Conservation (phyloP, 2,329 filamentous ascomycete genomes). For the Paecilomyces fulvus region DNA sequence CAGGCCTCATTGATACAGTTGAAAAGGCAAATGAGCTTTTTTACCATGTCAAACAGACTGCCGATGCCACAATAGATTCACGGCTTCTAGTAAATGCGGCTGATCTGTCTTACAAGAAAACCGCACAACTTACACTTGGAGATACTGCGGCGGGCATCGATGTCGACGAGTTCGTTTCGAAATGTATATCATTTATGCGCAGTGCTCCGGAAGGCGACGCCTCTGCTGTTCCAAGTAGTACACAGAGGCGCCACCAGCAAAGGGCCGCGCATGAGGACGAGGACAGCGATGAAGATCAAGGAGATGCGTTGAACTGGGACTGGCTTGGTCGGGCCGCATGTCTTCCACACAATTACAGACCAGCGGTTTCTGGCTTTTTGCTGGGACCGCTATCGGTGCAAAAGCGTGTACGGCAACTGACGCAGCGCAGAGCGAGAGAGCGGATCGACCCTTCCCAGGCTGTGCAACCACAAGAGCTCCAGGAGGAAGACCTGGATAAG, state of each 20-base stretch:
- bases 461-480: slow-evolving; percentile 65
- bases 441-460: slow-evolving; percentile 61
- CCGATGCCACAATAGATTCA: slow-evolving; percentile 84
- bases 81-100: slow-evolving; percentile 73
- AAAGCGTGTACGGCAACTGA: slow-evolving; percentile 65
- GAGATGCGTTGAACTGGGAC: slow-evolving; percentile 77
- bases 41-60: slow-evolving; percentile 70
- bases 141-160: slow-evolving; percentile 69
- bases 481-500: slow-evolving; percentile 63
- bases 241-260: slow-evolving; percentile 28
- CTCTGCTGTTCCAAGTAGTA: slow-evolving; percentile 33
- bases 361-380: slow-evolving; percentile 72
- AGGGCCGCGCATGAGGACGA: slow-evolving; percentile 38
- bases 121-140: slow-evolving; percentile 64
- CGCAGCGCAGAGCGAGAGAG: slow-evolving; percentile 61
- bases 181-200: slow-evolving; percentile 82
- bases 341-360: slow-evolving; percentile 62
- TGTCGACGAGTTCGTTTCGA: slow-evolving; percentile 83
- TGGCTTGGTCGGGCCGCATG: slow-evolving; percentile 71
- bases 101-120: slow-evolving; percentile 72
- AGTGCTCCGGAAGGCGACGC: slow-evolving; percentile 50
- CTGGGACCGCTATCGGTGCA: slow-evolving; percentile 83
- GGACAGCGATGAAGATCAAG: slow-evolving; percentile 60
- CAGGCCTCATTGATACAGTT: slow-evolving; percentile 58
- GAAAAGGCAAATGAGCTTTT: slow-evolving; percentile 57